Percentiles rank a stretch among this genome's conserved stretches.
These are phyloP conservation scores for Flaveria floridana DNA, from an alignment of 140 eudicot species.

Conservation along the genomic window DNA sequence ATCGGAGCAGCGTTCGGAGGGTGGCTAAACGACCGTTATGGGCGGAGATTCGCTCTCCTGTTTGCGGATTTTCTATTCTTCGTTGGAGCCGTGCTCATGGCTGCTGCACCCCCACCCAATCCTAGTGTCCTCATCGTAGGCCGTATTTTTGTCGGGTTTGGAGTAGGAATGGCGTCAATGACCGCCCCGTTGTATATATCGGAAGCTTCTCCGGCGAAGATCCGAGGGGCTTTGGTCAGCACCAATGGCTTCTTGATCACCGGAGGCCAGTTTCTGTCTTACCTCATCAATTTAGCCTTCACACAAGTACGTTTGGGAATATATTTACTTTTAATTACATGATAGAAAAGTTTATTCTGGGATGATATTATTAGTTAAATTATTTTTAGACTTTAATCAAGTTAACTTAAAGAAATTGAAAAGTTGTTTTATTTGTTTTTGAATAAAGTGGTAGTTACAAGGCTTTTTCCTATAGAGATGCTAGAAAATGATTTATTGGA, in stretches of 20 bases:
- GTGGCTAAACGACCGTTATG: conserved; percentile 58
- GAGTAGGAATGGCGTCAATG: conserved; percentile 68
- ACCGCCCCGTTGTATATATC: conserved; percentile 61
- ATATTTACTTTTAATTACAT: background rate
- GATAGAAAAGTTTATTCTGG: too few species aligned
- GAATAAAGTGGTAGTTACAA: background rate
- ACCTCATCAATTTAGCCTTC: conserved; percentile 59
- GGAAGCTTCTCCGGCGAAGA: conserved; percentile 57
- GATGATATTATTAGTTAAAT: too few species aligned
- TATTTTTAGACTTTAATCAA: too few species aligned
- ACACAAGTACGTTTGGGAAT: conserved; percentile 39
- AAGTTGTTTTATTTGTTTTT: background rate
- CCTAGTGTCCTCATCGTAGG: conserved; percentile 48
- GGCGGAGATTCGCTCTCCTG: conserved; percentile 46
- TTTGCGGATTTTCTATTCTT: conserved; percentile 54
- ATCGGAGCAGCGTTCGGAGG: conserved; percentile 59
- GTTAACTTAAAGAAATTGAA: too few species aligned
- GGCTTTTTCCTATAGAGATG: background rate
- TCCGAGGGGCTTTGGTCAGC: conserved; percentile 67
- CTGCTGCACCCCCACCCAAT: conserved; percentile 48
- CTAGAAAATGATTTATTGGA: too few species aligned
- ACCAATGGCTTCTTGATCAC: conserved; percentile 63
- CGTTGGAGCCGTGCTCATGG: conserved; percentile 52
- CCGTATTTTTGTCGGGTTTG: conserved; percentile 59
- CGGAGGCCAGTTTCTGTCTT: conserved; percentile 63